phyloP scores from a whole-genome alignment of 257 asterid genomes.

The Solanum chmielewskii region DNA sequence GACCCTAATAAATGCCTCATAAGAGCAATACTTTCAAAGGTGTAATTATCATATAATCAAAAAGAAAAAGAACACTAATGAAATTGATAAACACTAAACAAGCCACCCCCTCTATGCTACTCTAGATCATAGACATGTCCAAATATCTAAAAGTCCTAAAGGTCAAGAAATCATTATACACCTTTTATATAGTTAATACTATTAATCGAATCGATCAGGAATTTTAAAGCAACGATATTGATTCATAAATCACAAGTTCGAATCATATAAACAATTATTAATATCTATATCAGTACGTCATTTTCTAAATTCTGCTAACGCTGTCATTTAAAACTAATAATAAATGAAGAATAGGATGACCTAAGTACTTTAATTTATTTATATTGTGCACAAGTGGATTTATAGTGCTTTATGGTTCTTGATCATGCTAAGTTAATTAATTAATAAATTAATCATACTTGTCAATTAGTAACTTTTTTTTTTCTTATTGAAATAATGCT shows the following conservation, averaged over 20 bases:
- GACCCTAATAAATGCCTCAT: conserved; percentile 53
- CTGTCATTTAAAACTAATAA: neutral
- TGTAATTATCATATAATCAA: conserved; percentile 18
- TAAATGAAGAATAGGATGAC: neutral
- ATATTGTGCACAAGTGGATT: neutral
- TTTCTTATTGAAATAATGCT: conserved; percentile 20
- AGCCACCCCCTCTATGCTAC: neutral
- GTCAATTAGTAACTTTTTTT: conserved; percentile 13
- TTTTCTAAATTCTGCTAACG: neutral
- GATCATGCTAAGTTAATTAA: neutral
- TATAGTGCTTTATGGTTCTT: neutral
- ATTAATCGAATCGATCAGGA: neutral
- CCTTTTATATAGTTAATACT: neutral
- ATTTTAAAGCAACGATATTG: neutral
- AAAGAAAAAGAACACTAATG: conserved; percentile 36
- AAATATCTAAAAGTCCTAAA: neutral
- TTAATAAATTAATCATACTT: conserved; percentile 14
- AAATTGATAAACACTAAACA: neutral
- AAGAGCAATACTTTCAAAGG: conserved; percentile 12
- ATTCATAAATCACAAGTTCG: neutral
- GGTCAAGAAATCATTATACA: neutral
- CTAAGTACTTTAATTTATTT: neutral
- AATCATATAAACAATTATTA: neutral
- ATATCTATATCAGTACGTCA: neutral
- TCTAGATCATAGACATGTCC: neutral